These are phyloP conservation scores for Krasilnikovozyma curviuscula DNA, from an alignment of 768 basidiomycete genomes.

Conservation along the genomic window DNA sequence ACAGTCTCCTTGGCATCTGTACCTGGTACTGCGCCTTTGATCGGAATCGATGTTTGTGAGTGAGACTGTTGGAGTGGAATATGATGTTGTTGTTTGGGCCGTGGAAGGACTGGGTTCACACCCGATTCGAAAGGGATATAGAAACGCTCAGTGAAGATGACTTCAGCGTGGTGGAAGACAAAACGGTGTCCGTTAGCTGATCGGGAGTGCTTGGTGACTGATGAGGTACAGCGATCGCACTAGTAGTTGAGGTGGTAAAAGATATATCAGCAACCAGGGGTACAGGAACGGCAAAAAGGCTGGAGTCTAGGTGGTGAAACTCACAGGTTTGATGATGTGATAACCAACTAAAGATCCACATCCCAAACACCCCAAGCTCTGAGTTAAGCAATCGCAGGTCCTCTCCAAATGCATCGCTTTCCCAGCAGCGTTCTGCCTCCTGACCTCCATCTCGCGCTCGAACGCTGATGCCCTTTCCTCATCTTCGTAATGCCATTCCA, in stretches of 20 bases:
- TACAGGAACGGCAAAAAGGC: constrained; percentile 1
- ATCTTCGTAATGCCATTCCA: no score
- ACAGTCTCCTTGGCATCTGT: no score
- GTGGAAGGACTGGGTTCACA: neutral
- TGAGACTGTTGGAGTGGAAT: no score
- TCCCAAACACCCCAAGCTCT: constrained; percentile 57
- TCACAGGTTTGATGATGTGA: neutral
- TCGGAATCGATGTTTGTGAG: no score
- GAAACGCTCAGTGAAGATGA: constrained; percentile 46
- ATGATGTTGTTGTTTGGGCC: no score
- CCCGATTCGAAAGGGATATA: constrained; percentile 26
- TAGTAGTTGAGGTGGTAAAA: constrained; percentile 19
- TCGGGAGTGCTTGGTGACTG: constrained; percentile 31
- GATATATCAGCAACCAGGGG: neutral
- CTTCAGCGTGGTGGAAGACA: constrained; percentile 61
- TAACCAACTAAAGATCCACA: constrained; percentile 55
- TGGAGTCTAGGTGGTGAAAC: constrained; percentile 19
- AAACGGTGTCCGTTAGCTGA: constrained; percentile 27
- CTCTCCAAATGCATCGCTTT: constrained; percentile 26
- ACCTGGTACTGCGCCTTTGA: no score
- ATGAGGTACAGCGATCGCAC: constrained; percentile 56
- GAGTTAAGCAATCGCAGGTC: constrained; percentile 71
- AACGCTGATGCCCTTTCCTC: no score
- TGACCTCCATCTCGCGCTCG: no score
- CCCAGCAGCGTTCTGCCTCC: no score